Evolutionary conservation across 768 basidiomycete genomes (phyloP).

Genomic region (Boletales sp.): DNA sequence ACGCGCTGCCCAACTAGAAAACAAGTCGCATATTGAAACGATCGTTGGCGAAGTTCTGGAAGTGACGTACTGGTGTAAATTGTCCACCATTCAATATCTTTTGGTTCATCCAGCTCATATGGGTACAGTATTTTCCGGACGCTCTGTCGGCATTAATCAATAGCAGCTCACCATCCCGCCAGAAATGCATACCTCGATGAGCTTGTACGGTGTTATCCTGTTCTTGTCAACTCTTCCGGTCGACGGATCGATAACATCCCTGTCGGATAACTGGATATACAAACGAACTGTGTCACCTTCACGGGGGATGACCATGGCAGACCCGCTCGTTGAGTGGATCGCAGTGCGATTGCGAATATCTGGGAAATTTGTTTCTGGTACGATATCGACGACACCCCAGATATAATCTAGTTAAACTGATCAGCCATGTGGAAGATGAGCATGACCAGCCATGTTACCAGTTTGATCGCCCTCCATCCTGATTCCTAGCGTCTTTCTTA

Average conservation of each 20-base stretch:
- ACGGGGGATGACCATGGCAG: constrained; percentile 73
- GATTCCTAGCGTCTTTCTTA: constrained; percentile 41
- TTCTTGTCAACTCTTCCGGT: constrained; percentile 54
- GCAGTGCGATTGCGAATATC: constrained; percentile 64
- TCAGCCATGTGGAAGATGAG: background rate
- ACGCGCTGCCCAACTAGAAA: constrained; percentile 68
- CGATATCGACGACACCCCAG: constrained; percentile 79
- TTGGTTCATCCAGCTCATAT: constrained; percentile 46
- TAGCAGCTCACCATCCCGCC: background rate
- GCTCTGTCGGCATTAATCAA: constrained; percentile 34
- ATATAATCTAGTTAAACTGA: constrained; percentile 51
- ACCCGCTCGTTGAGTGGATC: constrained; percentile 67
- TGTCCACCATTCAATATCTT: constrained; percentile 68
- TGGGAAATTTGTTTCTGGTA: constrained; percentile 73
- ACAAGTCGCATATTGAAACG: background rate
- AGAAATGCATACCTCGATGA: constrained; percentile 45
- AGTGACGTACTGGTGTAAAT: constrained; percentile 56
- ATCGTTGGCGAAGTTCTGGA: background rate
- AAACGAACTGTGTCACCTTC: constrained; percentile 65
- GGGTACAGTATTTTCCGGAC: constrained; percentile 56
- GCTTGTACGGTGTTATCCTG: constrained; percentile 44
- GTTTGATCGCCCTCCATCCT: constrained; percentile 48
- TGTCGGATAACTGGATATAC: constrained; percentile 64
- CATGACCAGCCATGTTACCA: constrained; percentile 22
- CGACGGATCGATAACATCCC: constrained; percentile 39